A percentile compares a stretch with the other conserved stretches of the same genome.
Evolutionary conservation across 352 stramenopile species (phyloP).

Genomic region (Plasmopara halstedii): DNA sequence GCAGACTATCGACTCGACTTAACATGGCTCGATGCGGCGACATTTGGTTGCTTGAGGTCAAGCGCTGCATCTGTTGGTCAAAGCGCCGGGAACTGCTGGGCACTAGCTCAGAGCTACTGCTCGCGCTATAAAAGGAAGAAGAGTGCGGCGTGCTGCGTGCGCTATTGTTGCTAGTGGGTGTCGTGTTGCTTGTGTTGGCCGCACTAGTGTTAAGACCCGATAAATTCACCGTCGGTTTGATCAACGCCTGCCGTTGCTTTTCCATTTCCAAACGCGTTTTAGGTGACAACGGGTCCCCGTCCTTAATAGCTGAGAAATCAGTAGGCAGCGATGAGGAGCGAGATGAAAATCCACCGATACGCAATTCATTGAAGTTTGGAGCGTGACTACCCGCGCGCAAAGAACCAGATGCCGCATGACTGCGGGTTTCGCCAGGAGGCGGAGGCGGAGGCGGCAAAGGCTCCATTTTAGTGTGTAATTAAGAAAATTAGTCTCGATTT

Average conservation of each 20-base stretch:
- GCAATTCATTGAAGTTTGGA: slow-evolving; percentile 23
- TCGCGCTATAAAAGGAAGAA: slow-evolving; percentile 22
- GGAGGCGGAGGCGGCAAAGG: slow-evolving; percentile 18
- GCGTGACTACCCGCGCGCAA: slow-evolving; percentile 2
- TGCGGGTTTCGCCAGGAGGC: slow-evolving; percentile 7
- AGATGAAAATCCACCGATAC: slow-evolving; percentile 8
- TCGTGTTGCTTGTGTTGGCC: slow-evolving; percentile 24
- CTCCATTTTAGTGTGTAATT: slow-evolving; percentile 11
- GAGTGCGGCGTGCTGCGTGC: slow-evolving; percentile 18
- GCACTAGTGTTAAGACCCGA: slow-evolving; percentile 10
- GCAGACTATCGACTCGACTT: slow-evolving; percentile 47
- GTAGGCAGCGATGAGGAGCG: slow-evolving; percentile 12
- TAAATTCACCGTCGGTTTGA: slow-evolving; percentile 1
- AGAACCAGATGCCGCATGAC: not conserved
- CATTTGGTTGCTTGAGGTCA: slow-evolving; percentile 19
- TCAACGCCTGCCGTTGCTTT: slow-evolving; percentile 28
- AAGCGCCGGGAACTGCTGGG: slow-evolving; percentile 1
- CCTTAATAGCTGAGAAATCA: not conserved
- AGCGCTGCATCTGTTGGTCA: slow-evolving; percentile 2
- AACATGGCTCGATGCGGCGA: slow-evolving; percentile 59
- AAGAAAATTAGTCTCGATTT: too few species aligned
- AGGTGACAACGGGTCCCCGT: slow-evolving; percentile 43
- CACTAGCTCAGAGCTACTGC: slow-evolving; percentile 6
- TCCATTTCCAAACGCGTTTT: slow-evolving; percentile 40
- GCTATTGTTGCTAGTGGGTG: slow-evolving; percentile 18